These are phyloP conservation scores for Phalaenopsis equestris DNA, from an alignment of 106 monocot species.

Conservation along the genomic window DNA sequence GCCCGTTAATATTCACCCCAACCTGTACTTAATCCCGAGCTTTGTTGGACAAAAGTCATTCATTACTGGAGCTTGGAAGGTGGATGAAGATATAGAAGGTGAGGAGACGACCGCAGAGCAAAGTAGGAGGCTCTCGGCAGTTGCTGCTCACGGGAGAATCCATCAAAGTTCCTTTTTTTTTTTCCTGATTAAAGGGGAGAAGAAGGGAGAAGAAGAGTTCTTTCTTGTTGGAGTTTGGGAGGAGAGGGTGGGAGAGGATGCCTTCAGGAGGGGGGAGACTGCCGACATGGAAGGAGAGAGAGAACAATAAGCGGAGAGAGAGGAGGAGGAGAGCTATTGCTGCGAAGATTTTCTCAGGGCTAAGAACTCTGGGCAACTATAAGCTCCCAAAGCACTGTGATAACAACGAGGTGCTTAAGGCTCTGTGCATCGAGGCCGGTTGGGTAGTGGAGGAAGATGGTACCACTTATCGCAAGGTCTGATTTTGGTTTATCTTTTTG, in stretches of 20 bases:
- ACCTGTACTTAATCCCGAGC: background rate
- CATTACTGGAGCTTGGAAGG: background rate
- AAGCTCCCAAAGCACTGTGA: conserved; percentile 39
- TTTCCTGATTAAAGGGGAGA: background rate
- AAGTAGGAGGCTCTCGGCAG: background rate
- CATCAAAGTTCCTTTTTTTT: background rate
- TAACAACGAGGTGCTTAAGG: conserved; percentile 43
- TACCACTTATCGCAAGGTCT: conserved; percentile 38
- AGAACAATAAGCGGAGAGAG: conserved; percentile 44
- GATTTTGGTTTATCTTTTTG: background rate
- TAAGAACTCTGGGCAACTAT: conserved; percentile 28
- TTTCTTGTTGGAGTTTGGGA: background rate
- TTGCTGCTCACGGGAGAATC: background rate
- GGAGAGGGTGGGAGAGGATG: background rate
- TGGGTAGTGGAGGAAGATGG: conserved; percentile 37
- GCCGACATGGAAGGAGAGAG: conserved; percentile 41
- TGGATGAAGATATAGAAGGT: background rate
- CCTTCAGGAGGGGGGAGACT: conserved; percentile 13
- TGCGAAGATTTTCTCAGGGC: conserved; percentile 29
- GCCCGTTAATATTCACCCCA: too few relatives aligned
- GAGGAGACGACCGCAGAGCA: background rate
- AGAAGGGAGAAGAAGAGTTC: background rate
- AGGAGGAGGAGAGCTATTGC: conserved; percentile 29
- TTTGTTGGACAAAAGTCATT: background rate
- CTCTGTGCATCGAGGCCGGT: conserved; percentile 26